Conservation (phyloP, 2,329 filamentous ascomycete genomes). For the Calonectria henricotiae region DNA sequence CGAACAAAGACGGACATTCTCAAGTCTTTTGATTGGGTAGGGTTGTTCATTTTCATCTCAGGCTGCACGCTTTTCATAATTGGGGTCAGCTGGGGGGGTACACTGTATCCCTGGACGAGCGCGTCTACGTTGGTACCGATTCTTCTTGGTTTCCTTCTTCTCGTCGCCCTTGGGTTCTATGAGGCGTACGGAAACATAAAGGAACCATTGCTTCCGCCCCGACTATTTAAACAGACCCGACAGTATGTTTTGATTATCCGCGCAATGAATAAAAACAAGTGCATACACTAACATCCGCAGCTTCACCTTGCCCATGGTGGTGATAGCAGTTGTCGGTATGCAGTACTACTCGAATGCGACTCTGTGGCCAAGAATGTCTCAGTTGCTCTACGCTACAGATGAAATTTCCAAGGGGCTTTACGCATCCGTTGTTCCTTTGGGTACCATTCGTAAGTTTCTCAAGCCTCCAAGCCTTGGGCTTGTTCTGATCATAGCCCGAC, state of each 20-base stretch:
- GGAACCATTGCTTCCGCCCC: constrained; percentile 30
- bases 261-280: not conserved
- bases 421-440: constrained; percentile 29
- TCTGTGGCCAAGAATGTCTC: constrained; percentile 33
- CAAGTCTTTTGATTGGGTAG: constrained; percentile 33
- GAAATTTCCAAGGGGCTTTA: constrained; percentile 35
- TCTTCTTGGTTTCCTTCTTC: constrained; percentile 17
- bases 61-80: constrained; percentile 35
- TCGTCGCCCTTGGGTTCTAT: constrained; percentile 26
- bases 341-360: constrained; percentile 36
- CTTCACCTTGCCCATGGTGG: constrained; percentile 34
- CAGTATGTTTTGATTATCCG: constrained; percentile 4
- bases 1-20: constrained; percentile 24
- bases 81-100: constrained; percentile 34
- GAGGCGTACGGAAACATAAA: constrained; percentile 24
- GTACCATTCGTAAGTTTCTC: constrained; percentile 28
- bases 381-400: constrained; percentile 31
- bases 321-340: constrained; percentile 35
- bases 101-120: constrained; percentile 31
- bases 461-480: too few species aligned
- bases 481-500: not conserved
- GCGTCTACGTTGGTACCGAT: constrained; percentile 22
- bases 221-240: constrained; percentile 34
- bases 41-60: constrained; percentile 25
- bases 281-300: not conserved